Percentiles rank a stretch among this genome's conserved stretches.
These are phyloP conservation scores for Austroboletus novae-zelandiae DNA, from an alignment of 1,284 basidiomycete species.

Conservation along the genomic window DNA sequence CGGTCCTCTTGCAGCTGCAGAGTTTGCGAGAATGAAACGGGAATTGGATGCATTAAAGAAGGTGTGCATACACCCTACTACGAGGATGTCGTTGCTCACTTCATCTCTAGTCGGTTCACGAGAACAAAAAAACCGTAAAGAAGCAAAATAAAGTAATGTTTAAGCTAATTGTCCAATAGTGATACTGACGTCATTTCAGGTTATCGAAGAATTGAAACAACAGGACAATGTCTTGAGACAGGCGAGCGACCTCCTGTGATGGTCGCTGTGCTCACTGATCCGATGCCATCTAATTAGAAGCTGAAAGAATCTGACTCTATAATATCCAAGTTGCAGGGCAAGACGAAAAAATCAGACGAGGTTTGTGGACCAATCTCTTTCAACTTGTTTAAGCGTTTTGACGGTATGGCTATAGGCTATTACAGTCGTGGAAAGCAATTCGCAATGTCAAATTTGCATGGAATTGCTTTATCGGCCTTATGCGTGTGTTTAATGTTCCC, in stretches of 20 bases:
- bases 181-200: constrained; percentile 20
- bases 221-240: constrained; percentile 22
- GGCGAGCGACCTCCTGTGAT: constrained; percentile 6
- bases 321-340: constrained; percentile 45
- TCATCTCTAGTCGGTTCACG: constrained; percentile 38
- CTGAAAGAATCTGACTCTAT: constrained; percentile 49
- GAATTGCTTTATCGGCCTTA: constrained; percentile 62
- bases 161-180: neutral
- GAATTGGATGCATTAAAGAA: constrained; percentile 47
- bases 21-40: constrained; percentile 37
- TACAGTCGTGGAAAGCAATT: constrained; percentile 49
- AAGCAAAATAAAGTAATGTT: constrained; percentile 56
- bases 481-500: constrained; percentile 45
- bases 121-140: constrained; percentile 50
- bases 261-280: neutral
- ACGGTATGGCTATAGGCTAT: constrained; percentile 41
- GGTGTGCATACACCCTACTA: constrained; percentile 35
- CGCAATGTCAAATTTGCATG: constrained; percentile 75
- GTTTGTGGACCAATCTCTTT: constrained; percentile 32
- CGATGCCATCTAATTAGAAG: constrained; percentile 34
- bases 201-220: constrained; percentile 27
- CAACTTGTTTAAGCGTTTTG: neutral
- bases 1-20: constrained; percentile 30
- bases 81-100: constrained; percentile 24
- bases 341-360: constrained; percentile 53